Evolutionary conservation across 495 filamentous ascomycete species (phyloP).

Genomic region (Lasiosphaeris hirsuta): DNA sequence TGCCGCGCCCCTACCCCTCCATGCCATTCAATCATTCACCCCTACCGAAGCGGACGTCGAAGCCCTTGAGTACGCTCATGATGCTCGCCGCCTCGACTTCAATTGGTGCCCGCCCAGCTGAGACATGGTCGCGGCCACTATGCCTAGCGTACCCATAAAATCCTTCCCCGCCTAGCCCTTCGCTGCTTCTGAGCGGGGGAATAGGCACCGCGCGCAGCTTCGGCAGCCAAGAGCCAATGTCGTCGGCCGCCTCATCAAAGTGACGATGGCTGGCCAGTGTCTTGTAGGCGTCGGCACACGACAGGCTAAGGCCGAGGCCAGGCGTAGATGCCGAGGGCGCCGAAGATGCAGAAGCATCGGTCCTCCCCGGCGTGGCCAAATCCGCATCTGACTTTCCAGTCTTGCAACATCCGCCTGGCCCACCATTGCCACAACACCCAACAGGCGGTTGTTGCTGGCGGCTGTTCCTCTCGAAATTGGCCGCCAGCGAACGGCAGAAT

Average conservation of each 20-base stretch:
- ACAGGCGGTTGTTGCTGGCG: slow-evolving; percentile 42
- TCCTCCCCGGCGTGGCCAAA: background rate
- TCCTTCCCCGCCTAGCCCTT: background rate
- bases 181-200: slow-evolving; percentile 7
- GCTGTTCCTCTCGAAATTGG: slow-evolving; percentile 48
- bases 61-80: slow-evolving; percentile 77
- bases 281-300: slow-evolving; percentile 79
- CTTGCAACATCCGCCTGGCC: slow-evolving; percentile 42
- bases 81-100: slow-evolving; percentile 85
- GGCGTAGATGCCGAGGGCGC: background rate
- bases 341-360: slow-evolving; percentile 3
- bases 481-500: slow-evolving; percentile 82
- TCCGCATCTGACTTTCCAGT: slow-evolving; percentile 7
- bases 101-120: slow-evolving; percentile 54
- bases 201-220: slow-evolving; percentile 61
- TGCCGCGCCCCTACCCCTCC: no score
- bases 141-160: slow-evolving; percentile 7
- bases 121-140: slow-evolving; percentile 8
- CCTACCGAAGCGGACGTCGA: slow-evolving; percentile 72
- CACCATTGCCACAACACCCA: slow-evolving; percentile 47
- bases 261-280: slow-evolving; percentile 76
- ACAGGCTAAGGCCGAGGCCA: slow-evolving; percentile 39
- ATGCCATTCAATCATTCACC: slow-evolving; percentile 16
- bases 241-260: slow-evolving; percentile 71
- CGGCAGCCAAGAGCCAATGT: slow-evolving; percentile 71